phyloP scores from a whole-genome alignment of 2,329 filamentous ascomycete species.

The Elsinoe ampelina region DNA sequence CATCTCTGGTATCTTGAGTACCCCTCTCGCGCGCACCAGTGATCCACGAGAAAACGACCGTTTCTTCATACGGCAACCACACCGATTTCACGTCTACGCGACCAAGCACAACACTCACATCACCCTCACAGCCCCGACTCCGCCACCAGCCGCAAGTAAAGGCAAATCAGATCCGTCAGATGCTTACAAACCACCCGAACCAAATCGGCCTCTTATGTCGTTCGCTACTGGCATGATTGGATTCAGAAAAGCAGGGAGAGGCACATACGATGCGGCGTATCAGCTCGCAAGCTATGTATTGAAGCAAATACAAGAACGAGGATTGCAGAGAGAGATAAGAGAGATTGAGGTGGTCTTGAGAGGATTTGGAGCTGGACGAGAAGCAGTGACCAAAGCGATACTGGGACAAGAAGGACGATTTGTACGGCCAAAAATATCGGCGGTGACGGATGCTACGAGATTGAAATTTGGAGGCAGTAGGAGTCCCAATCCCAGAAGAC shows the following conservation, averaged over 20 bases:
- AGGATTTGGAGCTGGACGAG: constrained; percentile 78
- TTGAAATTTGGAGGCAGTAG: constrained; percentile 94
- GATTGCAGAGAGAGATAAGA: constrained; percentile 65
- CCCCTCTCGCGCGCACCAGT: background rate
- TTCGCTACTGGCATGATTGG: constrained; percentile 80
- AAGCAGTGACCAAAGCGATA: constrained; percentile 82
- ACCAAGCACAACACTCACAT: constrained; percentile 95
- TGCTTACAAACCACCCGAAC: constrained; percentile 31
- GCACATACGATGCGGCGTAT: constrained; percentile 83
- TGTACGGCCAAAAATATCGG: constrained; percentile 64
- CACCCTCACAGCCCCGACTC: constrained; percentile 70
- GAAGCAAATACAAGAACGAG: constrained; percentile 72
- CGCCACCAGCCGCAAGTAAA: constrained; percentile 30
- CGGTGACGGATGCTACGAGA: constrained; percentile 71
- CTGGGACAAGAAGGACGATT: constrained; percentile 74
- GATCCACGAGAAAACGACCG: background rate
- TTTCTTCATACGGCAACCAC: constrained; percentile 37
- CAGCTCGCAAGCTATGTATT: constrained; percentile 79
- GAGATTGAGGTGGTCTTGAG: constrained; percentile 70
- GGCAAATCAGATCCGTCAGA: constrained; percentile 34
- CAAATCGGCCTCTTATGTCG: constrained; percentile 51
- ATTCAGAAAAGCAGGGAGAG: constrained; percentile 73
- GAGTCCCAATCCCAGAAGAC: constrained; percentile 71
- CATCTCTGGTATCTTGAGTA: background rate
- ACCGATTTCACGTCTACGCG: constrained; percentile 78